phyloP scores from a whole-genome alignment of 306 rosid genomes.

The Vigna hirtella region DNA sequence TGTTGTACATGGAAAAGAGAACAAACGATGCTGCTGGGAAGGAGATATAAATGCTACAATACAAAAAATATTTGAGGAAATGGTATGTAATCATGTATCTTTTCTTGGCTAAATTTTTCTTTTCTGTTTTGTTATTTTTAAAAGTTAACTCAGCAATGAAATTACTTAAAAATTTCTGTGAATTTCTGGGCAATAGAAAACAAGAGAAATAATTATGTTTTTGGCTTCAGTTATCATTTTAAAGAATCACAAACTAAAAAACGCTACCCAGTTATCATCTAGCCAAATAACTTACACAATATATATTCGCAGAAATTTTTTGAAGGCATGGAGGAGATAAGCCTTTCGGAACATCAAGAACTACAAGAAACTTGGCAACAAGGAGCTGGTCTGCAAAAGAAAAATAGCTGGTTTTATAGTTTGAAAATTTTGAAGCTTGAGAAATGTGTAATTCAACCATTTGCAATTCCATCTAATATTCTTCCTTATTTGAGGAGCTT shows the following conservation, averaged over 20 bases:
- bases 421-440: constrained; percentile 25
- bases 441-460: background rate
- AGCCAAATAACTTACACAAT: background rate
- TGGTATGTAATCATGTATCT: background rate
- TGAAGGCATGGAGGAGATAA: constrained; percentile 15
- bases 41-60: constrained; percentile 1
- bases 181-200: no score
- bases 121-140: background rate
- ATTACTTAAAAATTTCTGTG: no score
- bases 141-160: no score
- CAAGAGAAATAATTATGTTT: no score
- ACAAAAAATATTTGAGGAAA: no score
- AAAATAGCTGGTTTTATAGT: background rate
- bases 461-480: constrained; percentile 30
- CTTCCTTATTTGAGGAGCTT: constrained; percentile 27
- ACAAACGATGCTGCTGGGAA: background rate
- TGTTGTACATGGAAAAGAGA: background rate
- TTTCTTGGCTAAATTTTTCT: background rate
- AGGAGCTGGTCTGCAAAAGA: no score
- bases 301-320: constrained; percentile 23
- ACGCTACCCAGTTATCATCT: no score
- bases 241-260: no score
- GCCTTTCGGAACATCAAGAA: background rate
- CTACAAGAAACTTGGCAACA: no score
- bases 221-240: no score